Conservation (phyloP, 345 rosid genomes). For the Barbarea vulgaris region DNA sequence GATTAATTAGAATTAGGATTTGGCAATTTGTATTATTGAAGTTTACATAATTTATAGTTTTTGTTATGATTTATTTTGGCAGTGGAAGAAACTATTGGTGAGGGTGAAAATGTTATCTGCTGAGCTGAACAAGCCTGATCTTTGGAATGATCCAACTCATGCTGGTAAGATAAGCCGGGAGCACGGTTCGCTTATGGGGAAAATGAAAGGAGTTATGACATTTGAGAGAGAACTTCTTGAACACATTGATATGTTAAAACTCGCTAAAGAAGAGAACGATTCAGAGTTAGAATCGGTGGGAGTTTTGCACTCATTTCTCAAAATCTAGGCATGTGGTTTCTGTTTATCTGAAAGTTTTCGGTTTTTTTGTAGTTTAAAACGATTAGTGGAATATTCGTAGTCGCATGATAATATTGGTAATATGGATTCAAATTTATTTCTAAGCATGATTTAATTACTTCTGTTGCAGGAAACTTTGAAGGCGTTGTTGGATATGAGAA, state of each 20-base stretch:
- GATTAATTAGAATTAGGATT: background rate
- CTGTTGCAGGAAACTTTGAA: conserved; percentile 65
- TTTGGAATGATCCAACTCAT: conserved; percentile 87
- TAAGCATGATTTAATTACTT: background rate
- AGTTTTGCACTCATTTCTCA: conserved; percentile 48
- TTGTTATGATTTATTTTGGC: conserved; percentile 23
- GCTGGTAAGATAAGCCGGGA: conserved; percentile 92
- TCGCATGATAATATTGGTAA: too few relatives aligned
- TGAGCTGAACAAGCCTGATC: conserved; percentile 70
- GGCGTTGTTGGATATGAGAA: conserved; percentile 78
- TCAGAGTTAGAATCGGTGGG: conserved; percentile 94
- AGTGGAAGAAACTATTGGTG: conserved; percentile 82
- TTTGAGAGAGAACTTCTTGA: conserved; percentile 86
- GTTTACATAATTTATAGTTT: background rate
- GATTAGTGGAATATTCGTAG: background rate
- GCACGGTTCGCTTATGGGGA: conserved; percentile 73
- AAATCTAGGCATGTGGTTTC: conserved; percentile 65
- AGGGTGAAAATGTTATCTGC: conserved; percentile 62
- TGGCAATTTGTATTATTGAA: background rate
- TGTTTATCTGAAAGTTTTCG: background rate
- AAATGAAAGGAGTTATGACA: conserved; percentile 71
- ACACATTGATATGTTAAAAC: conserved; percentile 92
- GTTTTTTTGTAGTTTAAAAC: background rate
- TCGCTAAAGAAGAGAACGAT: conserved; percentile 88
- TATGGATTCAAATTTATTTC: background rate